A percentile compares a stretch with the other conserved stretches of the same genome.
Conservation (phyloP, 768 basidiomycete genomes). For the Rhodocollybia butyracea region DNA sequence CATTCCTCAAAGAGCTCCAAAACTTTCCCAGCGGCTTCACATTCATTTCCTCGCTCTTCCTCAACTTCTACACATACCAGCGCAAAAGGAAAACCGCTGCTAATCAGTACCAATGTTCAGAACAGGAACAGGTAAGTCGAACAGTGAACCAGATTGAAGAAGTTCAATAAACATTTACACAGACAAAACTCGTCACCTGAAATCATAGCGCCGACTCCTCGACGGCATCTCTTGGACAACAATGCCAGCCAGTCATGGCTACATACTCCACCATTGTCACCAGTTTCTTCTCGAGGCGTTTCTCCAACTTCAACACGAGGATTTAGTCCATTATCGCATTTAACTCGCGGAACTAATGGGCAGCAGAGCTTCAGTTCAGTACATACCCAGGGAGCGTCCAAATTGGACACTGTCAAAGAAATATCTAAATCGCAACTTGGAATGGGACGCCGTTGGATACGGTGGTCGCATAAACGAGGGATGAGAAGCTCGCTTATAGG, state of each 20-base stretch:
- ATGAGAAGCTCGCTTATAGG: slow-evolving; percentile 62
- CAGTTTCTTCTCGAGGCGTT: slow-evolving; percentile 42
- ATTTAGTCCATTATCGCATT: slow-evolving; percentile 20
- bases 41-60: not conserved
- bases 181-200: slow-evolving; percentile 21
- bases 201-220: slow-evolving; percentile 66
- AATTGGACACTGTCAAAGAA: slow-evolving; percentile 4
- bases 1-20: not conserved
- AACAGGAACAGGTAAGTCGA: no score
- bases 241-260: slow-evolving; percentile 63
- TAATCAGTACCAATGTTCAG: not conserved
- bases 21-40: not conserved
- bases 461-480: slow-evolving; percentile 76
- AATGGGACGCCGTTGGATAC: slow-evolving; percentile 61
- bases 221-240: slow-evolving; percentile 59
- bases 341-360: slow-evolving; percentile 14
- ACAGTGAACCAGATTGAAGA: no score
- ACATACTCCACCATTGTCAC: slow-evolving; percentile 41
- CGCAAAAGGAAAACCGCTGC: not conserved
- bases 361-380: slow-evolving; percentile 42
- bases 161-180: no score
- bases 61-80: not conserved
- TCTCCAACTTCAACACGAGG: slow-evolving; percentile 38
- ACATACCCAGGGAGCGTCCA: slow-evolving; percentile 26
- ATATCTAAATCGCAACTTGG: slow-evolving; percentile 25